Percentiles rank a stretch among this genome's conserved stretches.
These are phyloP conservation scores for Fusarium annulatum DNA, from an alignment of 2,329 filamentous ascomycete genomes.

Conservation along the genomic window DNA sequence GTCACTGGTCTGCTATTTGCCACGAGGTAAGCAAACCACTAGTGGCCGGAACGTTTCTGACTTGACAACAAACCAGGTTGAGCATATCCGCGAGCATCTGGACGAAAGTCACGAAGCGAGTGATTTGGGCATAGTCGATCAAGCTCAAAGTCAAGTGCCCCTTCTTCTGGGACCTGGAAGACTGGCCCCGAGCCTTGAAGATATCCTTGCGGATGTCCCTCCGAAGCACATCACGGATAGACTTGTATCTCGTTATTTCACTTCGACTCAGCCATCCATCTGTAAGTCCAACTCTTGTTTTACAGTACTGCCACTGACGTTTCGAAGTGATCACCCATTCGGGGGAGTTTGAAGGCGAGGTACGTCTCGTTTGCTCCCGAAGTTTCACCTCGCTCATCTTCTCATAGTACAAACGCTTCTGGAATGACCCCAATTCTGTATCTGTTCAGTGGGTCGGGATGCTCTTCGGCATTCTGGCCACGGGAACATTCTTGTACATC, in stretches of 20 bases:
- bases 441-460: constrained; percentile 30
- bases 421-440: constrained; percentile 3
- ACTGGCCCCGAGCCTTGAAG: not conserved
- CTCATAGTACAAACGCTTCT: constrained; percentile 25
- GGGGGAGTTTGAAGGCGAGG: constrained; percentile 32
- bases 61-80: not conserved
- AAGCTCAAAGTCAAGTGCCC: constrained; percentile 7
- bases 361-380: not conserved
- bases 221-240: constrained; percentile 22
- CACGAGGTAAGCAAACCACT: not conserved
- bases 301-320: not conserved
- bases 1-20: constrained; percentile 34
- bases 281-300: not conserved
- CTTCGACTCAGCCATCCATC: constrained; percentile 19
- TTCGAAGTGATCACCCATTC: constrained; percentile 28
- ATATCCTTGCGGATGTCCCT: constrained; percentile 29
- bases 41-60: not conserved
- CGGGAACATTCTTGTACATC: constrained; percentile 26
- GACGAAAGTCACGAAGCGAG: constrained; percentile 6
- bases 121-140: not conserved
- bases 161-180: constrained; percentile 19
- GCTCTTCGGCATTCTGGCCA: constrained; percentile 27
- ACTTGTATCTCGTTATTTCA: constrained; percentile 35
- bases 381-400: rapidly evolving
- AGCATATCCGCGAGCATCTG: constrained; percentile 21